These are phyloP conservation scores for Berberis thunbergii DNA, from an alignment of 164 flowering plant genomes.

Conservation along the genomic window DNA sequence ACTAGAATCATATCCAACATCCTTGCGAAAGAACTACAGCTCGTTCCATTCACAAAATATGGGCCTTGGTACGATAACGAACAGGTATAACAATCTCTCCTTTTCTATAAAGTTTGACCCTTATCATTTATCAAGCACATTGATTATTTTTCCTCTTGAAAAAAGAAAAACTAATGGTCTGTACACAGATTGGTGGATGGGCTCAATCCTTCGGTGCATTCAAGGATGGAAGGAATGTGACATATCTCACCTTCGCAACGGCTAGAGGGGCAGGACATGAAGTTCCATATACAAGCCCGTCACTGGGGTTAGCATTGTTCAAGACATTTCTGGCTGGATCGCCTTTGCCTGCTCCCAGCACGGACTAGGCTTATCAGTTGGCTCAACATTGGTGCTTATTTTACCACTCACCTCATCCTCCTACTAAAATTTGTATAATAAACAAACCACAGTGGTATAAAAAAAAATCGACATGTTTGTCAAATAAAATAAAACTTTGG, in stretches of 20 bases:
- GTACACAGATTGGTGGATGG: conserved; percentile 2
- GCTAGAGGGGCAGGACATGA: conserved; percentile 47
- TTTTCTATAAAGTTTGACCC: no score
- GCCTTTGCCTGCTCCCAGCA: conserved; percentile 3
- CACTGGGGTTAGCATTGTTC: conserved; percentile 35
- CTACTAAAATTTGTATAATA: no score
- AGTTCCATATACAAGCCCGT: conserved; percentile 43
- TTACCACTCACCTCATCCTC: no score
- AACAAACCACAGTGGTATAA: no score
- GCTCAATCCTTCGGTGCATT: conserved; percentile 2
- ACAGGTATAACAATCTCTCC: neutral
- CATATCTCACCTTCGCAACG: conserved; percentile 35
- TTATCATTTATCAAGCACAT: no score
- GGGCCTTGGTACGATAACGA: conserved; percentile 3
- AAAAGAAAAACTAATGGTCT: neutral
- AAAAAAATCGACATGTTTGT: no score
- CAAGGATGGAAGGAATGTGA: conserved; percentile 27
- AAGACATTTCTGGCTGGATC: conserved; percentile 23
- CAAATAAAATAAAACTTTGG: no score
- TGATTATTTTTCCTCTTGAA: no score
- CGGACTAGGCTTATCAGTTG: no score
- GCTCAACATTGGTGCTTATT: no score
- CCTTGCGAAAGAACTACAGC: neutral
- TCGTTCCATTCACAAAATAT: neutral
- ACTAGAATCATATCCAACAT: conserved; percentile 2